These are phyloP conservation scores for Vachellia collinsii DNA, from an alignment of 306 rosid species.

Conservation along the genomic window DNA sequence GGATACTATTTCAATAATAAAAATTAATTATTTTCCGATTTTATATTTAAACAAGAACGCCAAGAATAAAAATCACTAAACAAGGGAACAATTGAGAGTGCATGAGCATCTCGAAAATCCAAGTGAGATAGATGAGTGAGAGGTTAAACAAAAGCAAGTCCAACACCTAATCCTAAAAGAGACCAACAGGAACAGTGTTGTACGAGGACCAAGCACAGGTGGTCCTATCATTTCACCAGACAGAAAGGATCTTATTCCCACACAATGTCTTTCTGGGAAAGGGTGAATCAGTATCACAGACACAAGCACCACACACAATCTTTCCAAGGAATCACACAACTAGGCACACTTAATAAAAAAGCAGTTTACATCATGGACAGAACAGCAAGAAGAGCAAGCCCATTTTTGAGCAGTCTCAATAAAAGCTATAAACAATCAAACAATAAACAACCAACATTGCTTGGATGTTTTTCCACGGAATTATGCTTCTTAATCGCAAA, in stretches of 20 bases:
- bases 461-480: neutral
- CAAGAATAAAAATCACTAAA: no score
- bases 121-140: neutral
- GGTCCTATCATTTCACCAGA: constrained; percentile 4
- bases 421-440: neutral
- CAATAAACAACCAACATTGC: neutral
- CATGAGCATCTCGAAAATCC: no score
- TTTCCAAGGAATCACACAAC: neutral
- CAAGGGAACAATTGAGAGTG: neutral
- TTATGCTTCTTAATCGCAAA: neutral
- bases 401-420: neutral
- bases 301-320: neutral
- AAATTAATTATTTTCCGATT: neutral
- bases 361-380: constrained; percentile 1
- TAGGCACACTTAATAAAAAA: neutral
- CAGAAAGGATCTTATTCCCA: constrained; percentile 25
- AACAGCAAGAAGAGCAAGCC: neutral
- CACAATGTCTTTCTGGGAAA: constrained; percentile 9
- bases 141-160: neutral
- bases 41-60: neutral
- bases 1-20: no score
- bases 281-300: constrained; percentile 7
- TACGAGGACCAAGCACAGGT: neutral
- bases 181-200: neutral
- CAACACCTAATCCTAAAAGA: neutral